Percentiles rank a stretch among this genome's conserved stretches.
Evolutionary conservation across 306 rosid genomes (phyloP).

Genomic region (Urtica urens): DNA sequence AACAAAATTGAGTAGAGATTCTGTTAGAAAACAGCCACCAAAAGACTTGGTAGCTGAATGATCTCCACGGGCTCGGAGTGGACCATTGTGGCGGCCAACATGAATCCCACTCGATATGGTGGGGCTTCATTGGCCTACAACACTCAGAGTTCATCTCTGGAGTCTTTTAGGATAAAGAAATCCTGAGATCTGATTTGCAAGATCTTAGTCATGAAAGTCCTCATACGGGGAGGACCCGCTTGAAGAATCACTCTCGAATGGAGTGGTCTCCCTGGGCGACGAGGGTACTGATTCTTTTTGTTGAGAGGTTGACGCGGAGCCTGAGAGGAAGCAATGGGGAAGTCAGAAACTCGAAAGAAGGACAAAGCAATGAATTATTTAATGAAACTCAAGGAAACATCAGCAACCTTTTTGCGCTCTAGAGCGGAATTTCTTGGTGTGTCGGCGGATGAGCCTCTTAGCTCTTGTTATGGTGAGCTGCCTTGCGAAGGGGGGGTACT

Average conservation of each 20-base stretch:
- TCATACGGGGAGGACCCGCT: constrained; percentile 84
- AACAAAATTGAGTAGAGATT: background rate
- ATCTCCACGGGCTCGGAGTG: background rate
- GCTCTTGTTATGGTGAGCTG: constrained; percentile 92
- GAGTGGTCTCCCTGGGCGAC: constrained; percentile 70
- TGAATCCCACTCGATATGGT: background rate
- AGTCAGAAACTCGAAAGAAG: background rate
- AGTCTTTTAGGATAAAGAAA: background rate
- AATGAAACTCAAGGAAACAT: no score
- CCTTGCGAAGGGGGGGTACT: constrained; percentile 82
- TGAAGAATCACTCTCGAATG: constrained; percentile 79
- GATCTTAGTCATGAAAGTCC: constrained; percentile 60
- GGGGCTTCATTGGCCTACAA: background rate
- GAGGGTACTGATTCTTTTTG: constrained; percentile 73
- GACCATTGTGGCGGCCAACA: background rate
- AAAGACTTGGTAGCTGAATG: background rate
- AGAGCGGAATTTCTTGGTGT: constrained; percentile 81
- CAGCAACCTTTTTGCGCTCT: constrained; percentile 70
- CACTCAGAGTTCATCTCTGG: background rate
- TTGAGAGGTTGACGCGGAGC: constrained; percentile 71
- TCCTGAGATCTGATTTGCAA: constrained; percentile 5
- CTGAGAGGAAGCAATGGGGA: constrained; percentile 31
- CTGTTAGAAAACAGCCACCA: constrained; percentile 1
- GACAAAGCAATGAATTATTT: background rate
- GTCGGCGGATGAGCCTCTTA: constrained; percentile 82